Evolutionary conservation across 352 stramenopile genomes (phyloP).

Genomic region (Aphanomyces cochlioides): DNA sequence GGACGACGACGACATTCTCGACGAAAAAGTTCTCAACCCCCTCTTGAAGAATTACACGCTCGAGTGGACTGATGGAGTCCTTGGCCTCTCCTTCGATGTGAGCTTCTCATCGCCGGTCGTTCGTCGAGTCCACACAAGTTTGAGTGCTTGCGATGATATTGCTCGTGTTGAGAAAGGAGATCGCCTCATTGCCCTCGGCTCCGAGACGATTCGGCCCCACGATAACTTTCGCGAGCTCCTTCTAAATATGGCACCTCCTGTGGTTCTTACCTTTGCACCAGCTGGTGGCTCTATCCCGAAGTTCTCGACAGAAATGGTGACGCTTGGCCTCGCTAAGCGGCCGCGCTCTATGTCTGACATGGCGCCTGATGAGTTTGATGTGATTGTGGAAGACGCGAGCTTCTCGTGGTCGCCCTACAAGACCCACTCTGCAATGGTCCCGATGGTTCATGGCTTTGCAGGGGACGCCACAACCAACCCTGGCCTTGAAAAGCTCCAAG

Average conservation of each 20-base stretch:
- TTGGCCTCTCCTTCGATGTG: constrained; percentile 82
- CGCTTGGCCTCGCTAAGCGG: constrained; percentile 7
- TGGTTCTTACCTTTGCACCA: constrained; percentile 63
- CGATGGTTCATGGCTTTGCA: constrained; percentile 14
- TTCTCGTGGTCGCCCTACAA: constrained; percentile 18
- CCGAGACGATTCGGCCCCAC: not conserved
- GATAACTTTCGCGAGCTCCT: constrained; percentile 56
- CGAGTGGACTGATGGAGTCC: constrained; percentile 76
- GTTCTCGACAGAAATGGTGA: constrained; percentile 11
- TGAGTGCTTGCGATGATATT: constrained; percentile 83
- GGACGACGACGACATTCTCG: constrained; percentile 20
- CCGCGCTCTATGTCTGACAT: not conserved
- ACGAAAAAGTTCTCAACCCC: not conserved
- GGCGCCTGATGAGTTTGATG: constrained; percentile 16
- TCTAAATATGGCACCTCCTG: constrained; percentile 77
- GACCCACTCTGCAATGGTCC: not conserved
- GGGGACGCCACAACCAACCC: not conserved
- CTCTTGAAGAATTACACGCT: constrained; percentile 53
- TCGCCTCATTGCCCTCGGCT: constrained; percentile 40
- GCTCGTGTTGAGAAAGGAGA: constrained; percentile 79
- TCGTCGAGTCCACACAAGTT: constrained; percentile 74
- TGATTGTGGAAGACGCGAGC: constrained; percentile 5
- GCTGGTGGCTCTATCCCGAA: not conserved
- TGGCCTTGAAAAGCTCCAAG: constrained; percentile 2
- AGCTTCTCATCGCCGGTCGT: constrained; percentile 77